phyloP scores from a whole-genome alignment of 306 rosid species.

The Sechiopsis laciniata region DNA sequence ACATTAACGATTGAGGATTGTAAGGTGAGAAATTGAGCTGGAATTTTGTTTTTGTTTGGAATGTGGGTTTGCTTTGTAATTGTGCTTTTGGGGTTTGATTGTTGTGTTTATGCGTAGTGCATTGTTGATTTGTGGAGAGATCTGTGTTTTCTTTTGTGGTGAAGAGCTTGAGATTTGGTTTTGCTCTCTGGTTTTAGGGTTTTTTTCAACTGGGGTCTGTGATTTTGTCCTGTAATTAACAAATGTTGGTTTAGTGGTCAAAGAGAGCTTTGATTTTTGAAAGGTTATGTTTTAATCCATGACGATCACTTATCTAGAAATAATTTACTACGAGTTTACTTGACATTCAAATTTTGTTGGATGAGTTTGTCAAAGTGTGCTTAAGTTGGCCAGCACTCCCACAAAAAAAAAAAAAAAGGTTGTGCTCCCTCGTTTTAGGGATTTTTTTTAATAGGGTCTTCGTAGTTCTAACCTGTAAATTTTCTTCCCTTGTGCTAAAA shows the following conservation, averaged over 20 bases:
- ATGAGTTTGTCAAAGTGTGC: no score
- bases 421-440: no score
- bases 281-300: no score
- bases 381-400: no score
- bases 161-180: slow-evolving; percentile 3
- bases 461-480: neutral
- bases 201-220: neutral
- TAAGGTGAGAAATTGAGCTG: slow-evolving; percentile 10
- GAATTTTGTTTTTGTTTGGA: neutral
- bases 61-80: neutral
- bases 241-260: no score
- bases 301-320: no score
- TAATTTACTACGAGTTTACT: no score
- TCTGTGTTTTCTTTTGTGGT: neutral
- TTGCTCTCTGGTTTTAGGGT: neutral
- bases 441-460: neutral
- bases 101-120: neutral
- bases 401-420: no score
- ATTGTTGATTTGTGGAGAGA: slow-evolving; percentile 11
- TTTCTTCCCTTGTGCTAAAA: neutral
- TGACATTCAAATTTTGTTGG: no score
- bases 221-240: neutral
- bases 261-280: no score
- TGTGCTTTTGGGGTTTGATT: neutral
- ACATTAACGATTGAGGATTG: slow-evolving; percentile 27